phyloP scores from a whole-genome alignment of 495 filamentous ascomycete species.

The Podospora didyma region DNA sequence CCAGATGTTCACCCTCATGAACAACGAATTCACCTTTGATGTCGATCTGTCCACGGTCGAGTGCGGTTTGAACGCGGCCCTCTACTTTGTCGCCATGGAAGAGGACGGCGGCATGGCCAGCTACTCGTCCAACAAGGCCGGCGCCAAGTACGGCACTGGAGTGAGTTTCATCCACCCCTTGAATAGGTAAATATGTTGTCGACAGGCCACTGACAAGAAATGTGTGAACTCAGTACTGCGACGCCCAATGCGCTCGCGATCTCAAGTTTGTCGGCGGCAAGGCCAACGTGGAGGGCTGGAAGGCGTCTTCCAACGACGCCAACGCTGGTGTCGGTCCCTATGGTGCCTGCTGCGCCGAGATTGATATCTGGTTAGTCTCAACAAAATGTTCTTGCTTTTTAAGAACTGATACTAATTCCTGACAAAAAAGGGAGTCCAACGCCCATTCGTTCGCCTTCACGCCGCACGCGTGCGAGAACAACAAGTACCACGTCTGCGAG shows the following conservation, averaged over 20 bases:
- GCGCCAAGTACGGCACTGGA: slow-evolving; percentile 56
- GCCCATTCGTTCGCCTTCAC: slow-evolving; percentile 58
- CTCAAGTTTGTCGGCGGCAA: slow-evolving; percentile 51
- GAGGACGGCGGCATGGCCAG: slow-evolving; percentile 51
- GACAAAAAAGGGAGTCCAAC: slow-evolving; percentile 56
- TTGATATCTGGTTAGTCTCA: slow-evolving; percentile 53
- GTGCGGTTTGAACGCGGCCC: slow-evolving; percentile 55
- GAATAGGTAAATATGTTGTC: neutral
- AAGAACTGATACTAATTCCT: too few species aligned
- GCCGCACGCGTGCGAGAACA: slow-evolving; percentile 62
- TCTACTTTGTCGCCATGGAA: slow-evolving; percentile 58
- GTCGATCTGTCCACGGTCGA: slow-evolving; percentile 50
- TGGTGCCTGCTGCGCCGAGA: slow-evolving; percentile 69
- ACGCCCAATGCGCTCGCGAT: slow-evolving; percentile 53
- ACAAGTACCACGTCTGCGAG: slow-evolving; percentile 57
- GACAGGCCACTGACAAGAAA: too few species aligned
- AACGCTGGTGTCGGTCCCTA: slow-evolving; percentile 44
- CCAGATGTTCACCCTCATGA: slow-evolving; percentile 54
- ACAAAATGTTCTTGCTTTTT: too few species aligned
- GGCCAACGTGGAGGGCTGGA: slow-evolving; percentile 54
- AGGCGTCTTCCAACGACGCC: slow-evolving; percentile 42
- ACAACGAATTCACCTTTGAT: slow-evolving; percentile 58
- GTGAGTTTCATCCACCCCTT: slow-evolving; percentile 10
- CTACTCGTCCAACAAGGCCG: slow-evolving; percentile 51
- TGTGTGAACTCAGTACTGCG: slow-evolving; percentile 45